Conservation (phyloP, 176 grass and related monocot genomes). For the Oryza officinalis region DNA sequence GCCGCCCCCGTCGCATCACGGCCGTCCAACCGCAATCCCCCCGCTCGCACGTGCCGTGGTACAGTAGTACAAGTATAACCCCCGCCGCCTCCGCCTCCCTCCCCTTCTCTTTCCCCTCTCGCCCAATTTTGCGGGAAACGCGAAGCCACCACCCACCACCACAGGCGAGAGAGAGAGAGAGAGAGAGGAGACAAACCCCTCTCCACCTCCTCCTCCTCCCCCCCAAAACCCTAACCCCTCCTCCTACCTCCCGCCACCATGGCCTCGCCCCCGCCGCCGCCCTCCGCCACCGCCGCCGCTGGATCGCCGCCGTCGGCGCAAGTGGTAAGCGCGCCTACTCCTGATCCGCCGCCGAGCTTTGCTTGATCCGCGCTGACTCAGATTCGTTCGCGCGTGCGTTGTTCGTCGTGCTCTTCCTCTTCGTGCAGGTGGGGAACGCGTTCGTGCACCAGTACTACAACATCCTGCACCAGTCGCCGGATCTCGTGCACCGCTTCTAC, state of each 20-base stretch:
- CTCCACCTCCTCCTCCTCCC: not conserved
- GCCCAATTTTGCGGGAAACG: constrained; percentile 35
- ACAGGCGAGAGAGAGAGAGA: no score
- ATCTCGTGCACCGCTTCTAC: constrained; percentile 91
- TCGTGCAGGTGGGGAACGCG: constrained; percentile 83
- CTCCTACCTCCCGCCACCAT: not conserved
- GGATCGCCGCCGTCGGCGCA: constrained; percentile 48
- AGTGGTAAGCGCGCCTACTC: constrained; percentile 39
- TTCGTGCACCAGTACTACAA: constrained; percentile 98
- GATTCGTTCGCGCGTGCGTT: not conserved
- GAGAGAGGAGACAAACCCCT: not conserved
- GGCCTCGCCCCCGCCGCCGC: constrained; percentile 36
- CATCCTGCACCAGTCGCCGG: constrained; percentile 93
- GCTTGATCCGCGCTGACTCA: constrained; percentile 34
- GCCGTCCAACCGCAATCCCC: not conserved
- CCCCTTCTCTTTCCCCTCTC: not conserved
- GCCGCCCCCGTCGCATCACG: not conserved
- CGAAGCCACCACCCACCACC: not conserved
- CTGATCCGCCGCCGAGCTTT: not conserved
- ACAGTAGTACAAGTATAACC: constrained; percentile 11
- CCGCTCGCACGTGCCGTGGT: not conserved
- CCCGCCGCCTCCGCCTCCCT: not conserved
- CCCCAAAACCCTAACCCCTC: constrained; percentile 42
- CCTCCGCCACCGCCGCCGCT: constrained; percentile 21
- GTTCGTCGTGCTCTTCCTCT: not conserved